Evolutionary conservation across 2,329 filamentous ascomycete species (phyloP).

Genomic region (Blastomyces percursus): DNA sequence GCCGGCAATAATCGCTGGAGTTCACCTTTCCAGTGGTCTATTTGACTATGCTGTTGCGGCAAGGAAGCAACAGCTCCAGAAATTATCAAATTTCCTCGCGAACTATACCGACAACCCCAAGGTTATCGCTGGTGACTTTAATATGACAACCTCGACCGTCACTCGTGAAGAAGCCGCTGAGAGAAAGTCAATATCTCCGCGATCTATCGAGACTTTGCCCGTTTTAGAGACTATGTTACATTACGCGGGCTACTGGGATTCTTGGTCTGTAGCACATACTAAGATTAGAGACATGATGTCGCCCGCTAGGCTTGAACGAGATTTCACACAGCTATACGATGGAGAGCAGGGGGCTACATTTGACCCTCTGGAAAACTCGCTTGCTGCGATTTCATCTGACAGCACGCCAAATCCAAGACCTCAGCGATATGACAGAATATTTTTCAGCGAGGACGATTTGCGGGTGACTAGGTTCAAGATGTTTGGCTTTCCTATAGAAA

Average conservation of each 20-base stretch:
- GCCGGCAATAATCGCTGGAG: constrained; percentile 43
- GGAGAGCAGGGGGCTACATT: constrained; percentile 58
- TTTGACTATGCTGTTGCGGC: constrained; percentile 47
- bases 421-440: constrained; percentile 55
- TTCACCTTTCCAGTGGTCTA: constrained; percentile 53
- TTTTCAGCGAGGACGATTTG: constrained; percentile 38
- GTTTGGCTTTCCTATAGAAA: constrained; percentile 42
- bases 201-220: constrained; percentile 36
- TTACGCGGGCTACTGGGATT: constrained; percentile 41
- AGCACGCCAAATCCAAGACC: constrained; percentile 44
- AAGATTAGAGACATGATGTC: constrained; percentile 36
- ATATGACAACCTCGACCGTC: constrained; percentile 48
- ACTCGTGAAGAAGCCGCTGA: constrained; percentile 45
- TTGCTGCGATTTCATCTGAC: constrained; percentile 44
- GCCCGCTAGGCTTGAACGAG: constrained; percentile 16
- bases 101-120: constrained; percentile 39
- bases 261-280: constrained; percentile 40
- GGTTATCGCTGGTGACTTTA: constrained; percentile 55
- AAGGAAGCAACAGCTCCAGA: constrained; percentile 48
- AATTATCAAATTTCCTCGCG: constrained; percentile 39
- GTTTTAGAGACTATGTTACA: constrained; percentile 40
- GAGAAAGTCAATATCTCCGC: constrained; percentile 43
- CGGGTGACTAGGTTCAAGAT: constrained; percentile 42
- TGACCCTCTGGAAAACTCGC: constrained; percentile 46
- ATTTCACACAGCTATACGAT: constrained; percentile 34